Percentiles rank a stretch among this genome's conserved stretches.
These are phyloP conservation scores for Aureobasidium uvarum DNA, from an alignment of 2,329 filamentous ascomycete genomes.

Conservation along the genomic window DNA sequence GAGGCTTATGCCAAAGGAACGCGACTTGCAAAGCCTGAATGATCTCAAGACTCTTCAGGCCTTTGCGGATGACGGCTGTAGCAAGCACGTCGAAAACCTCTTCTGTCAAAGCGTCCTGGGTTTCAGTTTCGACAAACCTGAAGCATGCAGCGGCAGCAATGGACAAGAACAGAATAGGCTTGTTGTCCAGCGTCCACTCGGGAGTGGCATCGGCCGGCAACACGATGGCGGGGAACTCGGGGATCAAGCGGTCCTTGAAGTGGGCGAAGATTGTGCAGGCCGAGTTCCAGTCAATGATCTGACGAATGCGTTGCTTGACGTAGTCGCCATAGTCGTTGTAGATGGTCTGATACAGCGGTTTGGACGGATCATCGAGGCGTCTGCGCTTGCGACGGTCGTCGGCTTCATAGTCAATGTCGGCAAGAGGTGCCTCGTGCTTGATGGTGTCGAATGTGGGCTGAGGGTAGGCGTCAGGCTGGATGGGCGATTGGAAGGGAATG, in stretches of 20 bases:
- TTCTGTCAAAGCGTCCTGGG: slow-evolving; percentile 55
- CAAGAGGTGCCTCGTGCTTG: slow-evolving; percentile 4
- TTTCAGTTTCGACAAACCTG: slow-evolving; percentile 10
- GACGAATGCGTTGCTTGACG: slow-evolving; percentile 23
- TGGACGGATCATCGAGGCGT: slow-evolving; percentile 12
- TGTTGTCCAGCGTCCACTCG: slow-evolving; percentile 55
- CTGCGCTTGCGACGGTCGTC: slow-evolving; percentile 21
- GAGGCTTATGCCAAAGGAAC: slow-evolving; percentile 82
- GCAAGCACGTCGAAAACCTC: slow-evolving; percentile 72
- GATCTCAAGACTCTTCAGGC: slow-evolving; percentile 78
- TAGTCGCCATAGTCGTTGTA: slow-evolving; percentile 15
- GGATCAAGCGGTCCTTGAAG: slow-evolving; percentile 55
- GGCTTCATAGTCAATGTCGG: neutral
- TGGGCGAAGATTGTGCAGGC: slow-evolving; percentile 54
- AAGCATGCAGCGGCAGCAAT: slow-evolving; percentile 56
- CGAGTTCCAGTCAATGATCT: slow-evolving; percentile 24
- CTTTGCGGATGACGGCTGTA: slow-evolving; percentile 69
- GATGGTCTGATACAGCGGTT: slow-evolving; percentile 2
- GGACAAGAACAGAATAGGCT: slow-evolving; percentile 59
- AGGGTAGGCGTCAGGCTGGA: slow-evolving; percentile 2
- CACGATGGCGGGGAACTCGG: slow-evolving; percentile 58
- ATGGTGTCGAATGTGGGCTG: neutral
- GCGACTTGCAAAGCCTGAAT: slow-evolving; percentile 74
- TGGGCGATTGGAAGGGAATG: slow-evolving; percentile 25
- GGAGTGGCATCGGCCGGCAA: slow-evolving; percentile 56